Evolutionary conservation across 2,329 filamentous ascomycete species (phyloP).

Genomic region (Arthrobotrys iridis): DNA sequence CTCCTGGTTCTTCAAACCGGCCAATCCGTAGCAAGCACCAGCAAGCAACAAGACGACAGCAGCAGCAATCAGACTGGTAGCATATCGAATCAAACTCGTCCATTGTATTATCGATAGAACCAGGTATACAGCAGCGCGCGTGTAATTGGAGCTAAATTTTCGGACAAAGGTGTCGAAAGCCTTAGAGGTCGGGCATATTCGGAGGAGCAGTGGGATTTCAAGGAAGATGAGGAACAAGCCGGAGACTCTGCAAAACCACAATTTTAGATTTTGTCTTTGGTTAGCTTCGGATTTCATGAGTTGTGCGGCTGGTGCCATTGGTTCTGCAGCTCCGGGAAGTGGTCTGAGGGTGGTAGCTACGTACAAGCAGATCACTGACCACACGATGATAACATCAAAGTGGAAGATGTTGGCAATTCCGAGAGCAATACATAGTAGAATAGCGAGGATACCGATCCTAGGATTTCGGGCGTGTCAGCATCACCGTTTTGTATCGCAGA

Average conservation of each 20-base stretch:
- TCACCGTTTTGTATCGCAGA: conserved; percentile 15
- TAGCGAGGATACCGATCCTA: conserved; percentile 76
- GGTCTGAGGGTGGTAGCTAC: conserved; percentile 57
- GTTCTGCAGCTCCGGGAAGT: neutral
- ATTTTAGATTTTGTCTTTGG: conserved; percentile 34
- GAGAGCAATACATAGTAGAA: conserved; percentile 75
- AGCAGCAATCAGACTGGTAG: conserved; percentile 83
- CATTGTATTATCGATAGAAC: conserved; percentile 85
- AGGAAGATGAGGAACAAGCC: conserved; percentile 82
- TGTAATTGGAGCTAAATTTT: conserved; percentile 93
- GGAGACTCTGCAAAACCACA: conserved; percentile 67
- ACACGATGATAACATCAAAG: conserved; percentile 63
- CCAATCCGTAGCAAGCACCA: conserved; percentile 80
- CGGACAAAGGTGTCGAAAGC: conserved; percentile 90
- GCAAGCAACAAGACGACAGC: conserved; percentile 83
- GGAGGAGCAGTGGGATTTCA: conserved; percentile 91
- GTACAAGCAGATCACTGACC: conserved; percentile 67
- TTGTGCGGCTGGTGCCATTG: neutral
- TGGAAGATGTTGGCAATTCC: conserved; percentile 76
- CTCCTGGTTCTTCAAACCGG: conserved; percentile 81
- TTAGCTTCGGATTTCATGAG: neutral
- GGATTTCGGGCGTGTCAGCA: conserved; percentile 26
- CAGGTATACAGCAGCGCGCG: conserved; percentile 87
- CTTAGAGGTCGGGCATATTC: conserved; percentile 94
- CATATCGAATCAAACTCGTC: conserved; percentile 73